Percentiles rank a stretch among this genome's conserved stretches.
Evolutionary conservation across 2,329 filamentous ascomycete genomes (phyloP).

Genomic region (Aspergillus eucalypticola): DNA sequence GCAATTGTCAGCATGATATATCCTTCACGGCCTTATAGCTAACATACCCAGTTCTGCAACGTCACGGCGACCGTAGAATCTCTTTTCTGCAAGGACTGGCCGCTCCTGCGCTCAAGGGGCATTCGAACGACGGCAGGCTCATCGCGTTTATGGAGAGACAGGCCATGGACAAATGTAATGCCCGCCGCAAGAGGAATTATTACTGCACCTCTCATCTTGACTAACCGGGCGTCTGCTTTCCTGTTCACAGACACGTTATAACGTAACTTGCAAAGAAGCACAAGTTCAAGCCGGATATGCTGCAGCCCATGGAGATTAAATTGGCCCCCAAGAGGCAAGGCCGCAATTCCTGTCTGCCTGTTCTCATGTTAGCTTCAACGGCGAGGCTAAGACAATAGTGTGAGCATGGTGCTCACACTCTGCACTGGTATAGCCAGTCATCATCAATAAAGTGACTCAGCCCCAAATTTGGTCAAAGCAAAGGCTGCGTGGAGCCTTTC

Average conservation of each 20-base stretch:
- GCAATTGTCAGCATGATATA: neutral
- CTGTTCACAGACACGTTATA: neutral
- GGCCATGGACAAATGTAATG: neutral
- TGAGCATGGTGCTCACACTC: neutral
- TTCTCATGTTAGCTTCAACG: neutral
- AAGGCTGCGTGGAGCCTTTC: neutral
- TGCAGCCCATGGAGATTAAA: neutral
- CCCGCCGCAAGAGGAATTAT: neutral
- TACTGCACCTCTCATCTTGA: neutral
- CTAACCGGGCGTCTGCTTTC: too few relatives aligned
- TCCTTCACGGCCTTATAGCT: neutral
- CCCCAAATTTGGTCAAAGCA: neutral
- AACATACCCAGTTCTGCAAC: neutral
- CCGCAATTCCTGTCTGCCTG: neutral
- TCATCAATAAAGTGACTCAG: neutral
- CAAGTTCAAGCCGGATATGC: neutral
- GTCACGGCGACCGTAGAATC: slow-evolving; percentile 8
- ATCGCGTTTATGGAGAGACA: slow-evolving; percentile 16
- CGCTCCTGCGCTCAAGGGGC: slow-evolving; percentile 9
- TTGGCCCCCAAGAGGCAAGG: neutral
- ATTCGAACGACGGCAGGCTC: slow-evolving; percentile 13
- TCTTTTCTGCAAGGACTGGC: slow-evolving; percentile 5
- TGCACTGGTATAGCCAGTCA: neutral
- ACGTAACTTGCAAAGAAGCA: neutral
- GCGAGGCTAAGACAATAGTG: neutral